phyloP scores from a whole-genome alignment of 805 yeast species.

The Starmerella ratchasimensis region DNA sequence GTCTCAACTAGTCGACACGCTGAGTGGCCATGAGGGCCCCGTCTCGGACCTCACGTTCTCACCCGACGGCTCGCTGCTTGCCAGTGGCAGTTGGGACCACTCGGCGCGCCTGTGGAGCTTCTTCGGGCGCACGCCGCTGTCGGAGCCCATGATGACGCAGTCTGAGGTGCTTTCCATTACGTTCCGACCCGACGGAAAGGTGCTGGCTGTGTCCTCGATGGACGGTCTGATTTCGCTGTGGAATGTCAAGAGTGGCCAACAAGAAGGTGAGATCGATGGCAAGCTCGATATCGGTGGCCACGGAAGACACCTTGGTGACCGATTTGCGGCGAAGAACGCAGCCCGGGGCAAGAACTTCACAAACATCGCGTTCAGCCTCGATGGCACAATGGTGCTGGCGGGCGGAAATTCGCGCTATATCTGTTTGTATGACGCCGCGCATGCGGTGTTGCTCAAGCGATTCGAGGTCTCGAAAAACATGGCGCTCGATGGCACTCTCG shows the following conservation, averaged over 20 bases:
- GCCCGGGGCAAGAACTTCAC: constrained; percentile 75
- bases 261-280: constrained; percentile 72
- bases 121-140: constrained; percentile 71
- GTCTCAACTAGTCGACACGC: constrained; percentile 71
- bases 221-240: constrained; percentile 79
- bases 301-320: constrained; percentile 72
- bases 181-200: constrained; percentile 86
- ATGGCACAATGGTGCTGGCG: constrained; percentile 76
- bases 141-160: constrained; percentile 77
- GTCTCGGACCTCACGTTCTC: constrained; percentile 81
- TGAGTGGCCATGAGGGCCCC: constrained; percentile 93
- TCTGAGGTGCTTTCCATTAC: constrained; percentile 74
- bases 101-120: constrained; percentile 88
- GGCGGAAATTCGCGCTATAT: constrained; percentile 89
- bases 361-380: constrained; percentile 71
- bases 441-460: constrained; percentile 71
- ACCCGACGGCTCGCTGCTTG: constrained; percentile 59
- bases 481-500: constrained; percentile 79
- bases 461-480: constrained; percentile 80
- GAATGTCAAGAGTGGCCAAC: constrained; percentile 71
- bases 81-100: constrained; percentile 93
- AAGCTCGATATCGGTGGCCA: constrained; percentile 61
- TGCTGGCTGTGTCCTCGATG: constrained; percentile 73
- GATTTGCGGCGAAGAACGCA: constrained; percentile 68
- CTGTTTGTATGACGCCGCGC: constrained; percentile 79